Evolutionary conservation across 805 yeast genomes (phyloP), one percentile per base, ranked within the genome.

Genomic region (Kuraishia piskuri): DNA sequence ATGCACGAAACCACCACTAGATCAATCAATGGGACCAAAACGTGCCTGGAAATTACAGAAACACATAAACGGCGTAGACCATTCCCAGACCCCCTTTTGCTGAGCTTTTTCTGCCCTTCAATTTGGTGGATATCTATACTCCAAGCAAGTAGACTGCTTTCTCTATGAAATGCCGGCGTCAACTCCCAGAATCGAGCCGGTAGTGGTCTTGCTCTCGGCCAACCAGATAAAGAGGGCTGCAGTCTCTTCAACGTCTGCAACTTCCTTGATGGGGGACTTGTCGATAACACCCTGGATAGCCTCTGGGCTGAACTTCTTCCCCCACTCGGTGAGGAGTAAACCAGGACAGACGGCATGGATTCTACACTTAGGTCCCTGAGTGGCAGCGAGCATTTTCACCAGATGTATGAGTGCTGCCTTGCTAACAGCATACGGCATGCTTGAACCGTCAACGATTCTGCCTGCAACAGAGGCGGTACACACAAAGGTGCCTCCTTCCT

Each of bases 361-460:
- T 5, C 52, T 24, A 17, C 22, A 10, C 48, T 22, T 22, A 48
- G 52, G 31, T 3, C 52, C 52, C 40, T 50, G 52, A 10, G 52
- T 50, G 37, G 44, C 44, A 2, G 52, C 52, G 22, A 50, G 52
- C 19, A 50, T n/a, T n/a, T 44, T 37, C 22, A 50, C 52, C 31
- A 50, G 22, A 21, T 50, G 52, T 37, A 40, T 50, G 23, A 50
- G 48, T 20, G 48, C 52, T 9, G 52, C 48, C 37, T 50, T 50
- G 22, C 37, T 40, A 17, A 67, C 72, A 7, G 71, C 63, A 57
- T 71, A 71, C 10, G 76, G 71, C 49, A 59, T 70, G 64, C 61
- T 63, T 21, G 64, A 61, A 12, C 66, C 69, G 57, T 54, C 65
- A 58, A 47, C 58, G 23, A 56, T 56, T 40, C 66, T 51, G 6